A percentile compares a stretch with the other conserved stretches of the same genome.
Evolutionary conservation across 1,139 yeast genomes (phyloP).

Genomic region (Yamadazyma epiphylla): DNA sequence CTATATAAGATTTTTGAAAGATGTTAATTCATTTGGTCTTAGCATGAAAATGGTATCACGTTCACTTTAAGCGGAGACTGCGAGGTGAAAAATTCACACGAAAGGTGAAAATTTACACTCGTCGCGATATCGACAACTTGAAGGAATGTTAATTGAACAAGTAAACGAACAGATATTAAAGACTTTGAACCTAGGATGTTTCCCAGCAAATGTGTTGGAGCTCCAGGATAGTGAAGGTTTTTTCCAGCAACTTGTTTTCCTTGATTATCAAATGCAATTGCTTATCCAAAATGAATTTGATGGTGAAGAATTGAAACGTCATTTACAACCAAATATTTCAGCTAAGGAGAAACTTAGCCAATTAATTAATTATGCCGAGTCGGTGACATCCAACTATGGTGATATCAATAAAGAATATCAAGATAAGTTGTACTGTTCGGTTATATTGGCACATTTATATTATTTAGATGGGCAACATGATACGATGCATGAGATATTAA

Average conservation of each 20-base stretch:
- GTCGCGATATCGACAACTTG: neutral
- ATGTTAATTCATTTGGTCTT: constrained; percentile 40
- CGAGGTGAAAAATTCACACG: neutral
- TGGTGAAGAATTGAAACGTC: constrained; percentile 19
- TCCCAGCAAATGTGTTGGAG: constrained; percentile 31
- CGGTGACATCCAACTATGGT: constrained; percentile 26
- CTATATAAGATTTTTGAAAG: constrained; percentile 89
- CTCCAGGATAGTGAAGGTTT: constrained; percentile 35
- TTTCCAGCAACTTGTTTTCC: constrained; percentile 33
- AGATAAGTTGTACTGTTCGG: constrained; percentile 32
- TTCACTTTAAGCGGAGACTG: neutral
- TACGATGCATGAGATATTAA: constrained; percentile 18
- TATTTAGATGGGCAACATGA: constrained; percentile 25
- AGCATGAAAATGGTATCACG: neutral
- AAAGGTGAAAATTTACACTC: constrained; percentile 1
- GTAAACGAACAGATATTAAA: constrained; percentile 8
- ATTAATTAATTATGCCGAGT: constrained; percentile 26
- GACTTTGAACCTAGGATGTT: constrained; percentile 36
- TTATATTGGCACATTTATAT: constrained; percentile 35
- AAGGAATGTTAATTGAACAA: constrained; percentile 11
- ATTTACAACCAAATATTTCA: constrained; percentile 14
- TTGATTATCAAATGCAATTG: constrained; percentile 39
- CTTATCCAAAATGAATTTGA: constrained; percentile 30
- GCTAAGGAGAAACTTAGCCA: constrained; percentile 24
- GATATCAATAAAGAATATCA: constrained; percentile 21